A percentile compares a stretch with the other conserved stretches of the same genome.
Evolutionary conservation across 345 rosid genomes (phyloP).

Genomic region (Lumnitzera racemosa): DNA sequence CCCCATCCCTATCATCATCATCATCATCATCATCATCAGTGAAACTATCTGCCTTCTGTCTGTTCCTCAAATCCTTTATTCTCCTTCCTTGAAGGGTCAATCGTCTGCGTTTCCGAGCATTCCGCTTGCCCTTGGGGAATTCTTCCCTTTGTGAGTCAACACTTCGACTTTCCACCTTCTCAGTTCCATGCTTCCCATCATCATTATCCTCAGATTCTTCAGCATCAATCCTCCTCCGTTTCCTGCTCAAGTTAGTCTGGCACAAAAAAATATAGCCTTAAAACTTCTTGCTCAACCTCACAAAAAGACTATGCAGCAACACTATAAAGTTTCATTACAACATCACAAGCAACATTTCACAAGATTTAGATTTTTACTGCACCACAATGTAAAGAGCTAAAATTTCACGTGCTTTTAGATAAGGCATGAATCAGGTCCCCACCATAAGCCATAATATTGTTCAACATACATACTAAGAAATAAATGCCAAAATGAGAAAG

Average conservation of each 20-base stretch:
- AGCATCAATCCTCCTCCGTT: constrained; percentile 68
- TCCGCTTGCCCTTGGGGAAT: constrained; percentile 88
- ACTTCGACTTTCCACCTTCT: constrained; percentile 39
- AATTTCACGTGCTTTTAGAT: too few relatives aligned
- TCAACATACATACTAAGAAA: too few relatives aligned
- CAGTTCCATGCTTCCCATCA: constrained; percentile 32
- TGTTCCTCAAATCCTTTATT: constrained; percentile 55
- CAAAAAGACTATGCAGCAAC: not conserved
- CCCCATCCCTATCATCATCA: not conserved
- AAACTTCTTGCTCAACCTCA: not conserved
- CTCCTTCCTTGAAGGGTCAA: constrained; percentile 75
- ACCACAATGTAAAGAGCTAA: too few relatives aligned
- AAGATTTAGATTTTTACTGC: too few relatives aligned
- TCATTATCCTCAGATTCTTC: constrained; percentile 63
- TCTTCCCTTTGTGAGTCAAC: constrained; percentile 69
- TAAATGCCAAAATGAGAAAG: too few relatives aligned
- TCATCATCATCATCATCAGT: constrained; percentile 42
- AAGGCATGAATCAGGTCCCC: too few relatives aligned
- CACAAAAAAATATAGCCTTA: constrained; percentile 1
- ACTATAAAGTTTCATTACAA: not conserved
- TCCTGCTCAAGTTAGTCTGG: constrained; percentile 83
- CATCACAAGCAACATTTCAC: too few relatives aligned
- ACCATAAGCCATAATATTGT: too few relatives aligned
- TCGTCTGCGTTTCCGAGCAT: constrained; percentile 79
- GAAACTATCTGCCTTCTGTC: constrained; percentile 35